phyloP scores from a whole-genome alignment of 768 basidiomycete species.

The Phaeotremella skinneri region DNA sequence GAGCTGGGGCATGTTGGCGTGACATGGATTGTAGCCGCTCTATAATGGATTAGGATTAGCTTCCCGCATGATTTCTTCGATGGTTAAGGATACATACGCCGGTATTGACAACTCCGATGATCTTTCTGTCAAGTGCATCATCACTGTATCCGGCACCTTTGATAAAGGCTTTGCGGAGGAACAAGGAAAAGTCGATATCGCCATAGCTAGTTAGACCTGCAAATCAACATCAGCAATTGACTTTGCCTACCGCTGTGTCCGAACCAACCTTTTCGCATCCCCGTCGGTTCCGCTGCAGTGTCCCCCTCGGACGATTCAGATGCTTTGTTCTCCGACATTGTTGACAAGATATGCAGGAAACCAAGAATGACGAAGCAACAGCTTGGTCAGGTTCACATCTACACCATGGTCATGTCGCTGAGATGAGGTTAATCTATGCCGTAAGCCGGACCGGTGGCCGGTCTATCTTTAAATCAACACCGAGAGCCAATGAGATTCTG shows the following conservation, averaged over 20 bases:
- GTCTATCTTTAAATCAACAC: no score
- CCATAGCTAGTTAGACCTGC: slow-evolving; percentile 35
- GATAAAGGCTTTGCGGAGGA: slow-evolving; percentile 47
- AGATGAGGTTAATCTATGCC: not conserved
- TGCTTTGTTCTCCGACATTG: slow-evolving; percentile 1
- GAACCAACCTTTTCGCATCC: slow-evolving; percentile 1
- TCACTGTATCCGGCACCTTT: slow-evolving; percentile 46
- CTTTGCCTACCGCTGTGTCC: not conserved
- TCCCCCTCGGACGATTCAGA: slow-evolving; percentile 6
- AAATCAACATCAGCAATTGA: slow-evolving; percentile 5
- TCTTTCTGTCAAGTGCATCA: slow-evolving; percentile 43
- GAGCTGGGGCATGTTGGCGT: slow-evolving; percentile 32
- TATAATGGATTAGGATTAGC: slow-evolving; percentile 7
- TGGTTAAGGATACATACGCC: slow-evolving; percentile 5
- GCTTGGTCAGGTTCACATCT: no score
- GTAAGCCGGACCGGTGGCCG: not conserved
- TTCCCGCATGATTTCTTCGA: not conserved
- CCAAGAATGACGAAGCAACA: no score
- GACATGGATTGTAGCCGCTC: slow-evolving; percentile 44
- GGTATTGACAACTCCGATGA: slow-evolving; percentile 44
- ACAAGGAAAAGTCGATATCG: slow-evolving; percentile 42
- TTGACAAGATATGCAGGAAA: no score
- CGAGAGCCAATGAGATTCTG: not conserved
- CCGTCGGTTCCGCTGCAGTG: not conserved
- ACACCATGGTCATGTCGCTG: not conserved